Evolutionary conservation across 2,329 filamentous ascomycete genomes (phyloP).

Genomic region (Xylaria sp.): DNA sequence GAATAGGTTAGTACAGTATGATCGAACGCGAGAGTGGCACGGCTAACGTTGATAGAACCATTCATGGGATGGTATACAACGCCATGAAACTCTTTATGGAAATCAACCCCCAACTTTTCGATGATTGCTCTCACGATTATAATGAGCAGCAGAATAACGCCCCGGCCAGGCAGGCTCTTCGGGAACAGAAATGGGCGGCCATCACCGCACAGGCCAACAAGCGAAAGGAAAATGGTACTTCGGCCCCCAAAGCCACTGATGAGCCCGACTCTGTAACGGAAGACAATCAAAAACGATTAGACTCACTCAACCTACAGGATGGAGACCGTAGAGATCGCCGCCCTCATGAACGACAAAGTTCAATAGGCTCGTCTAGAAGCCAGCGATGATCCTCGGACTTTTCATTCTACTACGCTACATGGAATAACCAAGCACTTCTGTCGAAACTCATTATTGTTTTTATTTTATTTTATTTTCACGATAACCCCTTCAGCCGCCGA

Average conservation of each 20-base stretch:
- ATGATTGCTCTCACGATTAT: constrained; percentile 98
- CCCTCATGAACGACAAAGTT: constrained; percentile 65
- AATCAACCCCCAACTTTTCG: constrained; percentile 97
- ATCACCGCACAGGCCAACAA: constrained; percentile 80
- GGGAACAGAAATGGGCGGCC: constrained; percentile 88
- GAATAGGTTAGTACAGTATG: constrained; percentile 74
- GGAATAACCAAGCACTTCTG: constrained; percentile 26
- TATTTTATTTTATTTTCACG: constrained; percentile 29
- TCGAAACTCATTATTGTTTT: constrained; percentile 25
- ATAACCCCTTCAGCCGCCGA: constrained; percentile 39
- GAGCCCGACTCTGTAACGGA: constrained; percentile 81
- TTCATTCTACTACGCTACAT: constrained; percentile 13
- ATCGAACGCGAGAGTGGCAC: neutral
- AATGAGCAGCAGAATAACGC: constrained; percentile 94
- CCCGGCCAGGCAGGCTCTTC: constrained; percentile 78
- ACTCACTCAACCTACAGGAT: constrained; percentile 90
- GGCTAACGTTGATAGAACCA: constrained; percentile 70
- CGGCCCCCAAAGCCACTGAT: constrained; percentile 57
- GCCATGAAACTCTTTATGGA: constrained; percentile 99
- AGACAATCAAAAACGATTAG: constrained; percentile 84
- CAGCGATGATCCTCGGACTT: constrained; percentile 49
- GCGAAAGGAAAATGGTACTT: constrained; percentile 56
- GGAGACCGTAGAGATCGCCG: constrained; percentile 65
- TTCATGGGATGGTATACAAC: constrained; percentile 99
- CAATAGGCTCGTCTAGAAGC: constrained; percentile 59